Evolutionary conservation across 495 filamentous ascomycete species (phyloP), one percentile per base, ranked within the genome.

Genomic region (Penicillium fimorum): DNA sequence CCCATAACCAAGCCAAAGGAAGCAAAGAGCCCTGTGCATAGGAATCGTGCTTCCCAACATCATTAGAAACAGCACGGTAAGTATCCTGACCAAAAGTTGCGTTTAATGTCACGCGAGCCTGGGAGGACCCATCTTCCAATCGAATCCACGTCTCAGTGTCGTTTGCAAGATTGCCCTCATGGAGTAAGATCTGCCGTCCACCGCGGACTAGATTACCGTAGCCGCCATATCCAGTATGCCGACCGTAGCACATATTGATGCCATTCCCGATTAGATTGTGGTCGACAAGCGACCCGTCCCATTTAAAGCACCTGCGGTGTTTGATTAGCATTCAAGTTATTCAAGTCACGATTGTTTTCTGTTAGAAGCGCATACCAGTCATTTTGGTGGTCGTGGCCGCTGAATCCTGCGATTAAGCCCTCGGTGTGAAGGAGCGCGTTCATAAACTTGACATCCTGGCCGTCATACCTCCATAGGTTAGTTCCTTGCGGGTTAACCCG

Each of bases 371-470:
- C 59, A 17, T 66, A 90, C 87, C 86, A 90, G 29, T 82, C 81
- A 63, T 88, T 77, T 0, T 82, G 82, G 67, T 92, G 87, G 58
- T 90, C 87, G 56, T 91, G 87, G 1, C 87, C 88, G 10, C 78
- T 82, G 60, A 88, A 88, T 0, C 87, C 65, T 2, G 79, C 84
- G 55, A 88, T 77, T 35, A 90, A 50, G 0, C 84, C 83, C 3
- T 75, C 70, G 0, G 81, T 84, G 4, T 75, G 61, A 2, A 80
- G 67, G 37, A 91, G 61, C 0, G 85, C 84, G 40, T 79, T 57
- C 85, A 90, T 88, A 61, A 92, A 90, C 1, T 76, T 71, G 4
- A 72, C 64, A 55, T 92, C 87, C 52, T 85, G 79, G 2, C 78
- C 79, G 0, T 60, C 61, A 37, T 80, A 77, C 5, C 55, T 42